phyloP scores from a whole-genome alignment of 306 rosid genomes.

The Cyamopsis tetragonoloba region DNA sequence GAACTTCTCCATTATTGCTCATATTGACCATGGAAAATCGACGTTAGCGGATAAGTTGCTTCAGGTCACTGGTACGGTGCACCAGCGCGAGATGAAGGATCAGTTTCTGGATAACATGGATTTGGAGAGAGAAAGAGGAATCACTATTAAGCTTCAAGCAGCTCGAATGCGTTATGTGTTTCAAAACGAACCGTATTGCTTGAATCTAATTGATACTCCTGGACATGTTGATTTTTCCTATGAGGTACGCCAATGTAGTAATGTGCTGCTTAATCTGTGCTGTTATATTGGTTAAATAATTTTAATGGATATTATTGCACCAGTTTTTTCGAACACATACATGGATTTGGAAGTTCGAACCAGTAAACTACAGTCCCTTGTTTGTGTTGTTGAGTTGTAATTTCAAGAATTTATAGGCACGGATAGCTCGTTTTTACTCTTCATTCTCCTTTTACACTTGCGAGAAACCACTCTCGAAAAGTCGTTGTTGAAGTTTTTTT shows the following conservation, averaged over 20 bases:
- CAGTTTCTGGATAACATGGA: conserved; percentile 99
- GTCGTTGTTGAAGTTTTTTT: conserved; percentile 5
- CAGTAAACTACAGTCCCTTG: background rate
- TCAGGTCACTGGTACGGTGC: conserved; percentile 84
- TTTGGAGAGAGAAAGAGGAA: conserved; percentile 92
- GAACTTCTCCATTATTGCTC: conserved; percentile 80
- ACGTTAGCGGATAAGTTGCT: conserved; percentile 88
- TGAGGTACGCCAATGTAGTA: conserved; percentile 49
- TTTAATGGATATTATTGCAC: background rate
- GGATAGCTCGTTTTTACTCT: background rate
- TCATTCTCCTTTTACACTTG: background rate
- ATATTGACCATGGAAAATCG: conserved; percentile 90
- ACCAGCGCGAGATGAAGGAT: conserved; percentile 87
- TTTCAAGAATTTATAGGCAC: background rate
- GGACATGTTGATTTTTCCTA: conserved; percentile 97
- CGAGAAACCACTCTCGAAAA: conserved; percentile 10
- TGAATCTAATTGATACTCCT: conserved; percentile 91
- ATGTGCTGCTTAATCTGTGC: background rate
- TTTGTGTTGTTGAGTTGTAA: conserved; percentile 2
- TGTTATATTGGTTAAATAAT: too few relatives aligned
- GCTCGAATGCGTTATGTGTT: conserved; percentile 81
- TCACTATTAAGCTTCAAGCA: conserved; percentile 92
- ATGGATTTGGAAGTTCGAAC: conserved; percentile 5
- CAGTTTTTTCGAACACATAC: background rate
- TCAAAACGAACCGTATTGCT: conserved; percentile 62